A percentile compares a stretch with the other conserved stretches of the same genome.
These are phyloP conservation scores for Exophiala alcalophila DNA, from an alignment of 2,329 filamentous ascomycete genomes.

Conservation along the genomic window DNA sequence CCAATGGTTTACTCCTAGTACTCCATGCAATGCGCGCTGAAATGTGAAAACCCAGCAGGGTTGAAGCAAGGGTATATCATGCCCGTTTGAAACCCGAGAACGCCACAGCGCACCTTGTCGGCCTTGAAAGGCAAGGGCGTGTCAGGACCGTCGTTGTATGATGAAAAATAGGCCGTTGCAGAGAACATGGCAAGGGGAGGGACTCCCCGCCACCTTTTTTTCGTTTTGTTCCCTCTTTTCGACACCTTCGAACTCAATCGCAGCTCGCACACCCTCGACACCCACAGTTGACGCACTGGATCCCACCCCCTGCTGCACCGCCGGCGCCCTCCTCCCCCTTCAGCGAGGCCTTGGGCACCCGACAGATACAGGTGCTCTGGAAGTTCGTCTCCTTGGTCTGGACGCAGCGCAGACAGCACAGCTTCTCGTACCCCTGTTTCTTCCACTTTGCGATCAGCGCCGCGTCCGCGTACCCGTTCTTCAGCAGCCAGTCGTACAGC, in stretches of 20 bases:
- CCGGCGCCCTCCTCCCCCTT: constrained; percentile 64
- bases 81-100: no score
- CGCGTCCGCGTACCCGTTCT: constrained; percentile 92
- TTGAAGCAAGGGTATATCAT: no score
- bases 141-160: no score
- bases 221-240: no score
- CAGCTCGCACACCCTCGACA: constrained; percentile 86
- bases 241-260: constrained; percentile 56
- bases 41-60: no score
- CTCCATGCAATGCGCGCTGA: no score
- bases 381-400: constrained; percentile 99
- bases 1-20: no score
- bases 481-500: constrained; percentile 93
- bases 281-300: constrained; percentile 93
- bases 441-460: constrained; percentile 99
- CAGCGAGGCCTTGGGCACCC: constrained; percentile 82
- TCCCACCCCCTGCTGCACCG: constrained; percentile 41
- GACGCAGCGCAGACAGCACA: constrained; percentile 93
- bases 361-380: constrained; percentile 94
- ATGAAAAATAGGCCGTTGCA: no score
- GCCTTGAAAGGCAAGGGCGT: no score
- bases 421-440: constrained; percentile 98
- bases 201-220: no score
- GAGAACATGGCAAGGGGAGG: no score
- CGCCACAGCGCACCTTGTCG: no score